Evolutionary conservation across 306 rosid species (phyloP).

Genomic region (Acacia acuminata): DNA sequence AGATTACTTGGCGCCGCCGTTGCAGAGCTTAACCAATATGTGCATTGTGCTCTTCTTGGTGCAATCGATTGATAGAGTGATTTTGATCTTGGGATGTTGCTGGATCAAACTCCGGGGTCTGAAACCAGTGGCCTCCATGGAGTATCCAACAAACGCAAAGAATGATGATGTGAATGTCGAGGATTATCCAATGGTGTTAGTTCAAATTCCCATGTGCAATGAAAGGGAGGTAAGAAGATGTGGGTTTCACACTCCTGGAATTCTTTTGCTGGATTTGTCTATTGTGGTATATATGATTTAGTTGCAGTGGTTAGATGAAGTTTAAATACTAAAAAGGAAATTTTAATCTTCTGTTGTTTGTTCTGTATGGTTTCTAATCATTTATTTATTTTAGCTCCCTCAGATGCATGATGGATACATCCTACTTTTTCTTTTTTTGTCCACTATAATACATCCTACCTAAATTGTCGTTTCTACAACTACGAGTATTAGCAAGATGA

Average conservation of each 20-base stretch:
- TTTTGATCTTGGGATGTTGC: slow-evolving; percentile 82
- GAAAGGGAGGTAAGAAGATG: slow-evolving; percentile 99
- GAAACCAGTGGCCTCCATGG: slow-evolving; percentile 67
- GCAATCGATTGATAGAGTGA: slow-evolving; percentile 83
- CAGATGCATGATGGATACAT: not conserved
- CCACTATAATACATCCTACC: not conserved
- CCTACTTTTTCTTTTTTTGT: not conserved
- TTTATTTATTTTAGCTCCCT: slow-evolving; percentile 4
- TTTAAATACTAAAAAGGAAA: slow-evolving; percentile 8
- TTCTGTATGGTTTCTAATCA: not conserved
- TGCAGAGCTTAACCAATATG: slow-evolving; percentile 77
- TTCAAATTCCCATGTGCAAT: slow-evolving; percentile 99
- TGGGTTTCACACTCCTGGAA: slow-evolving; percentile 62
- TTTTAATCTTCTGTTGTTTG: not conserved
- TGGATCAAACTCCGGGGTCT: slow-evolving; percentile 84
- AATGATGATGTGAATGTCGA: slow-evolving; percentile 43
- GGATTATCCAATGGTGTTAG: slow-evolving; percentile 88
- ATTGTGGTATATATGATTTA: not conserved
- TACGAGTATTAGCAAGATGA: not conserved
- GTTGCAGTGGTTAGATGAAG: not conserved
- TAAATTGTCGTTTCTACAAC: not conserved
- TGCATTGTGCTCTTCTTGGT: slow-evolving; percentile 80
- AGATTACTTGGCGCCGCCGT: slow-evolving; percentile 76
- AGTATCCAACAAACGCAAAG: slow-evolving; percentile 46
- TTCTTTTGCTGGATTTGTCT: slow-evolving; percentile 14